These are phyloP conservation scores for Cercophora scortea DNA, from an alignment of 495 filamentous ascomycete genomes.

Conservation along the genomic window DNA sequence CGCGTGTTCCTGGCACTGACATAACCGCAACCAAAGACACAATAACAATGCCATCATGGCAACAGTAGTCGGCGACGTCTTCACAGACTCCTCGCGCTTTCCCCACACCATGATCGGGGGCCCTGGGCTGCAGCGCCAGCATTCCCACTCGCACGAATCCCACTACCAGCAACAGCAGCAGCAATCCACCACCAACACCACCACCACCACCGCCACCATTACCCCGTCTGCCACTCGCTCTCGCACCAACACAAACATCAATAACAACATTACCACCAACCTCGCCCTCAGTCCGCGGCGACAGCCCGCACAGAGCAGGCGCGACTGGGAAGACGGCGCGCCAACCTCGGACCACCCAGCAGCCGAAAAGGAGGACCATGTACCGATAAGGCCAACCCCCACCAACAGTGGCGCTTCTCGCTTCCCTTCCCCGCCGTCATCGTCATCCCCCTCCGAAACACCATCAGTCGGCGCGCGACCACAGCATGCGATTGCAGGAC, in stretches of 20 bases:
- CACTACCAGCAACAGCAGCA: conserved; percentile 17
- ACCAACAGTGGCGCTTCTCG: conserved; percentile 29
- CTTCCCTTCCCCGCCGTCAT: conserved; percentile 41
- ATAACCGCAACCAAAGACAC: background rate
- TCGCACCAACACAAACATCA: background rate
- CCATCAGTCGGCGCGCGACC: conserved; percentile 25
- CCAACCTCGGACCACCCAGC: conserved; percentile 1
- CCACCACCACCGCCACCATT: too few species aligned
- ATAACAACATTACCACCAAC: background rate
- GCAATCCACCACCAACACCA: too few species aligned
- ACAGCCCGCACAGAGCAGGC: background rate
- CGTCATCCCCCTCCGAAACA: conserved; percentile 35
- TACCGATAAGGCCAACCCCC: conserved; percentile 12
- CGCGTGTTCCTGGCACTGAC: conserved; percentile 3
- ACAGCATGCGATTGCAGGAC: conserved; percentile 30
- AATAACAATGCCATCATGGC: conserved; percentile 34
- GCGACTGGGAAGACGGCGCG: conserved; percentile 10
- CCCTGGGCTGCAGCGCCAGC: conserved; percentile 21
- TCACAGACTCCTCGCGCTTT: conserved; percentile 36
- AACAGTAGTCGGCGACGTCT: conserved; percentile 40
- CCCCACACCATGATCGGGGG: conserved; percentile 35
- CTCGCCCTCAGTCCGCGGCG: too few species aligned
- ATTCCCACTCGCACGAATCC: conserved; percentile 34
- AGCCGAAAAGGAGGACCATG: conserved; percentile 1
- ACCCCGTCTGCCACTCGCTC: conserved; percentile 31